These are phyloP conservation scores for Pythium folliculosum DNA, from an alignment of 352 stramenopile genomes.

Conservation along the genomic window DNA sequence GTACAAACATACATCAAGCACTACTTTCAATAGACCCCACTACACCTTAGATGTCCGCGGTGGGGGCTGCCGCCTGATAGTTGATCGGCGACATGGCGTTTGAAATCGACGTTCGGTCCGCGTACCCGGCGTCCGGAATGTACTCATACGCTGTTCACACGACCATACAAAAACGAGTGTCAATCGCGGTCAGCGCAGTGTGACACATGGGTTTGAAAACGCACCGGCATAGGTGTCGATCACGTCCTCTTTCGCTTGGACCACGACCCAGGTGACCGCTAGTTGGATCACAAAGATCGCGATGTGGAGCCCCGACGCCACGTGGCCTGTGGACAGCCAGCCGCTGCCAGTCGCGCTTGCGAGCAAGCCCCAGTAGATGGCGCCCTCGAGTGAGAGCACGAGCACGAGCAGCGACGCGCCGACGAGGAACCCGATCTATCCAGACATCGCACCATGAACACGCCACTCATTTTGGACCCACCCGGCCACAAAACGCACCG, in stretches of 20 bases:
- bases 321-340: conserved; percentile 37
- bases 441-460: background rate
- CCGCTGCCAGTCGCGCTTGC: conserved; percentile 27
- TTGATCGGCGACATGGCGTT: conserved; percentile 53
- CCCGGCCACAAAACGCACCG: conserved; percentile 41
- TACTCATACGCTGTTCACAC: conserved; percentile 69
- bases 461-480: no score
- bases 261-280: conserved; percentile 55
- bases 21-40: background rate
- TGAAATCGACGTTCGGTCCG: conserved; percentile 42
- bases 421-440: conserved; percentile 72
- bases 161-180: no score
- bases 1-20: conserved; percentile 1
- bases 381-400: conserved; percentile 64
- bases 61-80: conserved; percentile 61
- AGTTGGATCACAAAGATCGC: conserved; percentile 68
- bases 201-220: no score
- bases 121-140: conserved; percentile 64
- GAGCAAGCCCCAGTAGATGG: conserved; percentile 53
- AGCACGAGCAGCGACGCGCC: conserved; percentile 68
- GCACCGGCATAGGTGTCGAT: conserved; percentile 84
- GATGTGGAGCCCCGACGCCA: conserved; percentile 51
- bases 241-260: conserved; percentile 80
- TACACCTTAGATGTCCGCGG: conserved; percentile 54
- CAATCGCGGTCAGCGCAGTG: no score